Evolutionary conservation across 371 early-diverging fungal genomes (phyloP).

Genomic region (Blastocladiella emersonii): DNA sequence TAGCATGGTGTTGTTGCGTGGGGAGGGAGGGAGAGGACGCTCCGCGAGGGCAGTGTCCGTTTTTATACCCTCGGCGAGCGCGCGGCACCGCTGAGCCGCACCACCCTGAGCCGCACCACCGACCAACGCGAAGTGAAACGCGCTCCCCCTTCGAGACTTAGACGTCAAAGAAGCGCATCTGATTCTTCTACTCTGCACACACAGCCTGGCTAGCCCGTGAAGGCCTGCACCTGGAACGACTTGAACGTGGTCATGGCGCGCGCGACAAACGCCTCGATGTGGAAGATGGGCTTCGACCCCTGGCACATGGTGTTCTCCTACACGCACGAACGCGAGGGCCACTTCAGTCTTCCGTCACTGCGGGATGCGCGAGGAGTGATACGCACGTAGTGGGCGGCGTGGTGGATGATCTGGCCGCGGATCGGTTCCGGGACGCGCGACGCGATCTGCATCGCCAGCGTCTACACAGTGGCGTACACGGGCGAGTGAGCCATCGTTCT

Average conservation of each 20-base stretch:
- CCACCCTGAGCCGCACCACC: no score
- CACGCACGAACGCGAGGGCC: not conserved
- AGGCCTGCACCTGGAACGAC: constrained; percentile 17
- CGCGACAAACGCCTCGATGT: constrained; percentile 95
- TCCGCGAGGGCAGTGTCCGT: no score
- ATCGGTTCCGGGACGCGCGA: constrained; percentile 46
- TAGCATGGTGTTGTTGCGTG: no score
- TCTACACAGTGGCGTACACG: constrained; percentile 18
- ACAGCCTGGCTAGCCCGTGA: no score
- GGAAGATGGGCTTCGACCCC: constrained; percentile 91
- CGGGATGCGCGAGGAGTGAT: not conserved
- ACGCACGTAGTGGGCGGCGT: constrained; percentile 69
- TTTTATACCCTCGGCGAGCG: no score
- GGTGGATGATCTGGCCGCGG: constrained; percentile 45
- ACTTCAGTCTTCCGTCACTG: no score
- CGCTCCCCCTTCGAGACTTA: no score
- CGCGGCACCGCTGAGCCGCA: no score
- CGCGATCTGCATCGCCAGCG: constrained; percentile 52
- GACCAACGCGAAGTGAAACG: no score
- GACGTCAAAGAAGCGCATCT: no score
- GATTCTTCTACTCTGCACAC: no score
- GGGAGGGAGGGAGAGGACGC: no score
- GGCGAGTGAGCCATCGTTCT: not conserved
- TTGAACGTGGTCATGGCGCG: constrained; percentile 64
- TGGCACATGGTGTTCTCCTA: constrained; percentile 71